Evolutionary conservation across 345 rosid genomes (phyloP), one percentile per base, ranked within the genome.

Genomic region (Conringia planisiliqua): DNA sequence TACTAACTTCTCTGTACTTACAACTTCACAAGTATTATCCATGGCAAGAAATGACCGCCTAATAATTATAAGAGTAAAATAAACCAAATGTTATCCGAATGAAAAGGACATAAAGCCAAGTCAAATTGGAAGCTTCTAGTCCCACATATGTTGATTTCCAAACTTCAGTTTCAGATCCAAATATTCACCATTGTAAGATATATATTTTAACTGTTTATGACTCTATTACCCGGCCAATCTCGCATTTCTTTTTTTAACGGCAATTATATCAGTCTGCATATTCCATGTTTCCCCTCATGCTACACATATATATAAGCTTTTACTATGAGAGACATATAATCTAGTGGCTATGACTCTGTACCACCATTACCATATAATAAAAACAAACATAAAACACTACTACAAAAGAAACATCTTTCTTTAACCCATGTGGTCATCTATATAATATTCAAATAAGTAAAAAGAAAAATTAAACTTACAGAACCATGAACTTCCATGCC

Each of bases 401-500:
- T 60, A 11, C 13, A 51, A 10, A 52, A 11, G 10, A 8, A 54
- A 30, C 59, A 56, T 35, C 1, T 57, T 57, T 57, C 62, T n/a
- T 27, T 18, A 57, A 20, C n/a, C 20, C 30, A 60, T 47, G 8
- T 48, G 51, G 61, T 36, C 40, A 61, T 42, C 17, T 72, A 63
- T 40, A 51, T 14, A 29, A 29, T 54, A 29, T 55, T 55, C 36
- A n/a, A 55, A 36, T 18, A 43, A 64, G 30, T 64, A 43, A 65
- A 5, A 55, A 24, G 33, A 3, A 0, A 3, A 3, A n/a, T n/a
- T 1, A 20, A 16, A 12, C n/a, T 57, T 57, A 74, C 35, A 4
- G 17, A 56, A 46, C 40, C 72, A 66, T 46, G 72, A 66, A 66
- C 51, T 16, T 16, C 33, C 59, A 22, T 56, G 66, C 5, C 18